Percentiles rank a stretch among this genome's conserved stretches.
phyloP scores from a whole-genome alignment of 2,329 filamentous ascomycete species.

The Fusarium sulawesiense region DNA sequence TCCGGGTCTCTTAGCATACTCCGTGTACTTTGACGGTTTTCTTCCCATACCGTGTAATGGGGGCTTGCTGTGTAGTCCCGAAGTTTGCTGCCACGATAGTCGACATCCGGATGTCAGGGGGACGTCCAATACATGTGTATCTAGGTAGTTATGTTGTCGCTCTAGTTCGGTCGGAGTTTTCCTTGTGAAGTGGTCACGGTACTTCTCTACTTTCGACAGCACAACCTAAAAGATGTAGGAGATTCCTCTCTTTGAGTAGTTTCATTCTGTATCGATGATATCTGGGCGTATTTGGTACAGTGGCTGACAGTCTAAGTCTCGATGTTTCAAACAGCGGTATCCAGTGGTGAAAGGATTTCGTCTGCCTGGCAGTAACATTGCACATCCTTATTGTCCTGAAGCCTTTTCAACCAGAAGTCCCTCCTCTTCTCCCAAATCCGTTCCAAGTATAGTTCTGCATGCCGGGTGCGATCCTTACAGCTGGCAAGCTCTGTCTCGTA shows the following conservation, averaged over 20 bases:
- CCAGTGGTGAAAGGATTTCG: neutral
- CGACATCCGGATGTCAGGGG: neutral
- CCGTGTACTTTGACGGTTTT: neutral
- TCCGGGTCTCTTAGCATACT: neutral
- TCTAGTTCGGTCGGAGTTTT: neutral
- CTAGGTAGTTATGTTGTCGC: neutral
- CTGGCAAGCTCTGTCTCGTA: slow-evolving; percentile 47
- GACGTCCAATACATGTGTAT: neutral
- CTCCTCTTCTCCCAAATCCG: slow-evolving; percentile 43
- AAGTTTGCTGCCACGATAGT: neutral
- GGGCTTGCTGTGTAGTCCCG: neutral
- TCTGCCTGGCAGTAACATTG: neutral
- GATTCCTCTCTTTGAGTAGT: neutral
- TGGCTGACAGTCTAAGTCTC: neutral
- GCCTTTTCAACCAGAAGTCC: slow-evolving; percentile 48
- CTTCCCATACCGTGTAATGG: neutral
- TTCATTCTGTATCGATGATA: neutral
- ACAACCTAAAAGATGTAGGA: neutral
- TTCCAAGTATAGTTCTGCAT: slow-evolving; percentile 50
- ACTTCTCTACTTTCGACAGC: neutral
- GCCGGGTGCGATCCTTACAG: slow-evolving; percentile 35
- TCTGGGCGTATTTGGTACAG: neutral
- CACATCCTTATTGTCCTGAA: slow-evolving; percentile 22
- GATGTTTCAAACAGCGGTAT: neutral
- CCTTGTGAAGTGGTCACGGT: neutral